Evolutionary conservation across 2,329 filamentous ascomycete genomes (phyloP), one percentile per base, ranked within the genome.

Genomic region (Fonsecaea pugnacius): DNA sequence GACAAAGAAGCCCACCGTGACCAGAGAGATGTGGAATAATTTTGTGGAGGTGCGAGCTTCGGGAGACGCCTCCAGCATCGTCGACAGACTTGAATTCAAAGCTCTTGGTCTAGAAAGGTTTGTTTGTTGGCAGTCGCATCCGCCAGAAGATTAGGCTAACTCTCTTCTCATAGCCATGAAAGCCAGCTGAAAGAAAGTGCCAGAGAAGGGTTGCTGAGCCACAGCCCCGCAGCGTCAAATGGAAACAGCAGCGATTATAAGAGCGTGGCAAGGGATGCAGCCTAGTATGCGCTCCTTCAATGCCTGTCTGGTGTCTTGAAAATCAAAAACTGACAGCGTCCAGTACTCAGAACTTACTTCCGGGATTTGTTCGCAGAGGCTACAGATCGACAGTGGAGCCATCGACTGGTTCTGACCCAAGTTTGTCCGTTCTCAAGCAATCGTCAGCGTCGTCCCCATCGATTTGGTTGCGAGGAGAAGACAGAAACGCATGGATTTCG

Each of bases 1-100:
- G 68, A 64, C 58, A 14, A 50, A 55, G 30, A 69, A 69, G 61
- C 68, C 67, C 24, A 50, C 43, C 6, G 30, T 68, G 62, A 67
- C 62, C n/a, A 61, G 62, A 36, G 62, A 64, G 8, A 68, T 70
- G 62, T 51, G 60, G 24, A 40, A 60, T 3, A 63, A 63, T 14
- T 66, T 70, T 32, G 51, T 68, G 18, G 52, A 65, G 9, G 33
- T 65, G 16, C 58, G 54, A 38, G 6, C 46, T 21, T 55, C 30
- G 52, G 51, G 21, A 14, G 14, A 35, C 16, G 32, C 14, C 52
- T 21, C 60, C 32, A 51, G 27, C 3, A 24, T 59, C 24, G 38
- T 40, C 18, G 52, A 58, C 14, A 58, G 38, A 9, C 21, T 65
- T 24, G 60, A 60, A 18, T 54, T 35, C 43, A 58, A 60, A 24